These are phyloP conservation scores for Epichloe brachyelytri DNA, from an alignment of 2,329 filamentous ascomycete species.

Conservation along the genomic window DNA sequence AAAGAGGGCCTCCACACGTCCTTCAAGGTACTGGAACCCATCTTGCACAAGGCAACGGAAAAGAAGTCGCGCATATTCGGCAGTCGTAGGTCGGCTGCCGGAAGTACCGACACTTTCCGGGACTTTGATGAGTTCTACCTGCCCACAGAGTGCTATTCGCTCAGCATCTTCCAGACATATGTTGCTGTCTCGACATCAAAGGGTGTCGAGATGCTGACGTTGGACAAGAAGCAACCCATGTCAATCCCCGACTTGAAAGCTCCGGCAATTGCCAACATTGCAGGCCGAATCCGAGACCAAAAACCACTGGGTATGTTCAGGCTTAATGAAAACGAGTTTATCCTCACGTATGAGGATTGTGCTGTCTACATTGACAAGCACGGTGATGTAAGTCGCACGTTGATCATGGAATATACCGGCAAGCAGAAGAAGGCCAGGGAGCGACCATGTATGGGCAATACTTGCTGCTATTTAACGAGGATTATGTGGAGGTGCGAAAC, in stretches of 20 bases:
- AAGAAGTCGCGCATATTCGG: constrained; percentile 61
- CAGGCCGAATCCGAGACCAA: constrained; percentile 68
- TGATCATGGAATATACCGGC: constrained; percentile 99
- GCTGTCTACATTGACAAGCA: constrained; percentile 98
- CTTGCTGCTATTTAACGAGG: constrained; percentile 82
- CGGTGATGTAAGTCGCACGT: constrained; percentile 82
- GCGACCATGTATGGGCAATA: constrained; percentile 88
- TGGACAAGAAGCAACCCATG: constrained; percentile 95
- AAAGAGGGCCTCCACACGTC: constrained; percentile 83
- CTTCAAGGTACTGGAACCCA: constrained; percentile 93
- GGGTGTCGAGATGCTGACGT: constrained; percentile 88
- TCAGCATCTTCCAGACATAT: constrained; percentile 92
- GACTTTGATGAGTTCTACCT: constrained; percentile 99
- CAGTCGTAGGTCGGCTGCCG: constrained; percentile 44
- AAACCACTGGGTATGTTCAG: constrained; percentile 93
- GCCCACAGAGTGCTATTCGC: constrained; percentile 82
- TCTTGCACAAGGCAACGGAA: constrained; percentile 83
- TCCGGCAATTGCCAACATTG: constrained; percentile 72
- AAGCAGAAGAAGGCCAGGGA: constrained; percentile 61
- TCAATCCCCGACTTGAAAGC: constrained; percentile 78
- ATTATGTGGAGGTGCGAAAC: constrained; percentile 95
- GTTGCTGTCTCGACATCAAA: constrained; percentile 83
- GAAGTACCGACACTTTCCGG: constrained; percentile 86
- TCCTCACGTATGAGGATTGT: constrained; percentile 89
- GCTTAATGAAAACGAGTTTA: constrained; percentile 80